A percentile compares a stretch with the other conserved stretches of the same genome.
Evolutionary conservation across 495 filamentous ascomycete species (phyloP).

Genomic region (Xanthoparmelia taractica): DNA sequence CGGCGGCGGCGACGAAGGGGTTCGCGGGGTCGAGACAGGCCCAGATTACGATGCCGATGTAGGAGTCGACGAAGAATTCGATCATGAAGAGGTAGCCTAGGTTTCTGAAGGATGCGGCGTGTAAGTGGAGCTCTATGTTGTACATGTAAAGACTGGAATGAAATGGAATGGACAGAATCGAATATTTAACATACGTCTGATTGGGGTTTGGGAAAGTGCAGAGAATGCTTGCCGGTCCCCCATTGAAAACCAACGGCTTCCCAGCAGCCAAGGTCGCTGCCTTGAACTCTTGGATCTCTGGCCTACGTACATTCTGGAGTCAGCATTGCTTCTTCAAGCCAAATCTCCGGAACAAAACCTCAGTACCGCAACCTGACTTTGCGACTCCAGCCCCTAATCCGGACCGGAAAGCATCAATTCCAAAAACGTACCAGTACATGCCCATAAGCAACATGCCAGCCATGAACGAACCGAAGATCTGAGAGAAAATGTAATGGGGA

Average conservation of each 20-base stretch:
- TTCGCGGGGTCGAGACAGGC: conserved; percentile 47
- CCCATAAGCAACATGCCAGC: conserved; percentile 44
- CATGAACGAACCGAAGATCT: conserved; percentile 46
- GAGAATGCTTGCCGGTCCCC: conserved; percentile 42
- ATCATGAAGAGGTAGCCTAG: conserved; percentile 46
- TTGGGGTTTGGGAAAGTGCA: conserved; percentile 37
- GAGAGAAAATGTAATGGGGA: conserved; percentile 45
- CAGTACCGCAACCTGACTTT: neutral
- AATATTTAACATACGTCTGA: conserved; percentile 28
- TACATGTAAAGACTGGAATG: too few relatives aligned
- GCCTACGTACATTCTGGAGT: conserved; percentile 2
- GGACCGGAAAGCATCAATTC: neutral
- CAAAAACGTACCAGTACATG: conserved; percentile 33
- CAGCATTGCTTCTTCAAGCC: neutral
- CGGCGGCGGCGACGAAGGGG: conserved; percentile 41
- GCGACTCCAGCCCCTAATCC: neutral
- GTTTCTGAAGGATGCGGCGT: conserved; percentile 15
- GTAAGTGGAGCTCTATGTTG: neutral
- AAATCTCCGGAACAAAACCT: neutral
- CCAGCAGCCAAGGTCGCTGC: conserved; percentile 28
- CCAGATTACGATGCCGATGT: conserved; percentile 49
- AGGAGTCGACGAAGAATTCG: conserved; percentile 48
- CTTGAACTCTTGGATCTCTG: conserved; percentile 37
- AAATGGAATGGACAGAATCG: neutral
- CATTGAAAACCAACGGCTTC: conserved; percentile 35